Percentiles rank a stretch among this genome's conserved stretches.
phyloP scores from a whole-genome alignment of 1,284 basidiomycete species.

The Pholiota adiposa region DNA sequence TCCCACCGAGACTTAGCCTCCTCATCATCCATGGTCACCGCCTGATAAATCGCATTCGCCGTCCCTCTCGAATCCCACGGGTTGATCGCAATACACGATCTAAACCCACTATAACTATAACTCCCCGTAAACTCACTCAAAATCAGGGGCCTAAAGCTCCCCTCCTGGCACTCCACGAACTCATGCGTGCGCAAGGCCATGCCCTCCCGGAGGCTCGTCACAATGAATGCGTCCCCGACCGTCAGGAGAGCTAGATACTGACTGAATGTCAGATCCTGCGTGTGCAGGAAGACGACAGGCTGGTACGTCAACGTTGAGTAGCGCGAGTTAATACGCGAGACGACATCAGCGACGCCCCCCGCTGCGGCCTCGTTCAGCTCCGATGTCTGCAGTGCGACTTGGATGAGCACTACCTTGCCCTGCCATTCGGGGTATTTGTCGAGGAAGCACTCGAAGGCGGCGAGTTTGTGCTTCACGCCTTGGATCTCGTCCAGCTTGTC shows the following conservation, averaged over 20 bases:
- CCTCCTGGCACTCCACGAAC: conserved; percentile 84
- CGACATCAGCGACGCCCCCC: conserved; percentile 76
- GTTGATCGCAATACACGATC: conserved; percentile 84
- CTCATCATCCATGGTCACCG: conserved; percentile 77
- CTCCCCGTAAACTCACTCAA: conserved; percentile 88
- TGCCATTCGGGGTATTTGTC: conserved; percentile 80
- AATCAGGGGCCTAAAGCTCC: conserved; percentile 69
- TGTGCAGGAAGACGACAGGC: conserved; percentile 87
- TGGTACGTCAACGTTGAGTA: conserved; percentile 87
- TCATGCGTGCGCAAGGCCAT: conserved; percentile 88
- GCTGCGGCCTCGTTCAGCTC: conserved; percentile 72
- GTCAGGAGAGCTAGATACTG: conserved; percentile 86
- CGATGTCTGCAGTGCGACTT: conserved; percentile 85
- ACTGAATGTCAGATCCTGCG: conserved; percentile 84
- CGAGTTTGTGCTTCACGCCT: conserved; percentile 78
- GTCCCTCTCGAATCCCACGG: conserved; percentile 81
- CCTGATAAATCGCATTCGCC: conserved; percentile 77
- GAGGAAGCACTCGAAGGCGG: conserved; percentile 85
- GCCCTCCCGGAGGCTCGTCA: conserved; percentile 84
- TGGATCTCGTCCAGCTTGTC: conserved; percentile 90
- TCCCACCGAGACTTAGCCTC: conserved; percentile 81
- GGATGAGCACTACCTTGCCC: conserved; percentile 83
- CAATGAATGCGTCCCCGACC: conserved; percentile 87
- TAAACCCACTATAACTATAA: conserved; percentile 85
- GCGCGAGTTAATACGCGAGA: conserved; percentile 82